Conservation (phyloP, 257 asterid species). For the Solanum pinnatisectum region DNA sequence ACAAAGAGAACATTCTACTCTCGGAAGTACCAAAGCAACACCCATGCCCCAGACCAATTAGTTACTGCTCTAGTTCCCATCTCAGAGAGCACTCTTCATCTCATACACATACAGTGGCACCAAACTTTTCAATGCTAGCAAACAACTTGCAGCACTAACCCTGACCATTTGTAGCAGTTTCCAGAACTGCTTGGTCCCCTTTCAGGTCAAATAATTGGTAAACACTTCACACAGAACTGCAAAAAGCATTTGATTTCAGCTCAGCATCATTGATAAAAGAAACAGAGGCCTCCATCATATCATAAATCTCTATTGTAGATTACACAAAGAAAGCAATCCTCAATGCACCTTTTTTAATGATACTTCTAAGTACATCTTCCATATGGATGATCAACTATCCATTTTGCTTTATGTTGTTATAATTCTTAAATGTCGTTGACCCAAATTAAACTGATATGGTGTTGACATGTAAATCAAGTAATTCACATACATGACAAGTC, state of each 20-base stretch:
- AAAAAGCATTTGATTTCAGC: background rate
- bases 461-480: background rate
- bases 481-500: background rate
- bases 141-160: background rate
- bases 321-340: background rate
- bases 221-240: background rate
- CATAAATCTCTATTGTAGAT: background rate
- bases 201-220: background rate
- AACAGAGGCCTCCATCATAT: background rate
- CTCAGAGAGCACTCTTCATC: background rate
- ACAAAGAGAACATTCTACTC: background rate
- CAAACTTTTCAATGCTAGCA: background rate
- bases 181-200: background rate
- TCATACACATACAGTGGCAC: background rate
- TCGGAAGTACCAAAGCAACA: background rate
- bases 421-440: background rate
- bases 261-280: background rate
- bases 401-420: background rate
- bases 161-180: background rate
- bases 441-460: background rate
- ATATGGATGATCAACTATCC: background rate
- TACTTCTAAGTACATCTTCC: background rate
- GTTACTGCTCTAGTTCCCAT: background rate
- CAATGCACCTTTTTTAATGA: background rate
- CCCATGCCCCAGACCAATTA: background rate